phyloP scores from a whole-genome alignment of 306 rosid genomes.

The Ochetophila trinervis region DNA sequence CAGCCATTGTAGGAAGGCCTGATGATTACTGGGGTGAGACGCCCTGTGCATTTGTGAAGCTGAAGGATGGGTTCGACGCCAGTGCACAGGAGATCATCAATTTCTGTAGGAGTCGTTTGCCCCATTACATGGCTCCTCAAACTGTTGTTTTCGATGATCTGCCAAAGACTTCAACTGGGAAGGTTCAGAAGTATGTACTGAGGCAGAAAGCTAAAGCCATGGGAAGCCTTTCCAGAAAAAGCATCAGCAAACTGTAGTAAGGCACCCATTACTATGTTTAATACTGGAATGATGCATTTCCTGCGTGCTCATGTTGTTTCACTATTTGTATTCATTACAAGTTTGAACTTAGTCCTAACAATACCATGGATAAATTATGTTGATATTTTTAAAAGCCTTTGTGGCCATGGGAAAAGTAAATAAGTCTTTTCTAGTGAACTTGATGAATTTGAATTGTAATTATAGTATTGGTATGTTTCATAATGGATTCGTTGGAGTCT shows the following conservation, averaged over 20 bases:
- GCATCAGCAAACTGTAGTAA: slow-evolving; percentile 45
- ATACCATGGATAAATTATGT: too few relatives aligned
- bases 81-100: slow-evolving; percentile 54
- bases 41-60: slow-evolving; percentile 81
- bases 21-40: slow-evolving; percentile 91
- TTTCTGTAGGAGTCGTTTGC: slow-evolving; percentile 52
- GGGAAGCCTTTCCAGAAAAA: slow-evolving; percentile 62
- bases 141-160: slow-evolving; percentile 64
- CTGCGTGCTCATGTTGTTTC: too few relatives aligned
- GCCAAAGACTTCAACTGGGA: slow-evolving; percentile 89
- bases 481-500: too few relatives aligned
- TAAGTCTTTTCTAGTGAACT: too few relatives aligned
- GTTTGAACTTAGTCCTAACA: too few relatives aligned
- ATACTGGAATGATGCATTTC: too few relatives aligned
- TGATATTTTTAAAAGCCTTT: too few relatives aligned
- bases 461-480: too few relatives aligned
- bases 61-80: slow-evolving; percentile 54
- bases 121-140: slow-evolving; percentile 76
- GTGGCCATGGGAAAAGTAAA: too few relatives aligned
- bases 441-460: too few relatives aligned
- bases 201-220: slow-evolving; percentile 64
- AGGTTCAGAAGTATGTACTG: slow-evolving; percentile 63
- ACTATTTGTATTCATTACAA: too few relatives aligned
- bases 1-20: slow-evolving; percentile 77
- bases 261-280: too few relatives aligned